A percentile compares a stretch with the other conserved stretches of the same genome.
phyloP scores from a whole-genome alignment of 805 yeast genomes.

The Monosporozyma unispora region DNA sequence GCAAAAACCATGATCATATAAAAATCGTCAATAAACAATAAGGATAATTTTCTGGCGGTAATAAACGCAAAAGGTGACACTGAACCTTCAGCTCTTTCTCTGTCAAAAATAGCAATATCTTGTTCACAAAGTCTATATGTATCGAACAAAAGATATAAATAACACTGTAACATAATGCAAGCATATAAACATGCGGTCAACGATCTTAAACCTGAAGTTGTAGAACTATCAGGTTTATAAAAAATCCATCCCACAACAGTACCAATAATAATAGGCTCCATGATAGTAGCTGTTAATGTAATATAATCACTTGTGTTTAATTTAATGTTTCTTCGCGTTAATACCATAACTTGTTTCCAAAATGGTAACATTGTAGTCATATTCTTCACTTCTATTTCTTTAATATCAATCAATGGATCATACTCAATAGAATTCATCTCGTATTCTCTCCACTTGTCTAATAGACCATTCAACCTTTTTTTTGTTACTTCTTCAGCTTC shows the following conservation, averaged over 20 bases:
- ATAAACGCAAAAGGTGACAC: conserved; percentile 61
- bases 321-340: conserved; percentile 38
- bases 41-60: conserved; percentile 54
- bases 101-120: conserved; percentile 47
- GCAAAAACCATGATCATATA: conserved; percentile 53
- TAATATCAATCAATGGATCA: conserved; percentile 3
- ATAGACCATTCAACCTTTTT: conserved; percentile 29
- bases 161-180: conserved; percentile 45
- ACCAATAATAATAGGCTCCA: conserved; percentile 46
- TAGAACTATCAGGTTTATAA: conserved; percentile 39
- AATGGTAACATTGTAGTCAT: conserved; percentile 33
- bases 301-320: conserved; percentile 44
- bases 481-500: conserved; percentile 31
- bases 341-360: conserved; percentile 35
- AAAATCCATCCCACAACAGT: conserved; percentile 71
- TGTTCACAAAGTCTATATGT: conserved; percentile 46
- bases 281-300: conserved; percentile 37
- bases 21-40: conserved; percentile 60
- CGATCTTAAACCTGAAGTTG: conserved; percentile 55
- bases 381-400: conserved; percentile 21
- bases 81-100: conserved; percentile 65
- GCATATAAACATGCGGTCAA: conserved; percentile 44
- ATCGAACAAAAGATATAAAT: conserved; percentile 48
- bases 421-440: conserved; percentile 5
- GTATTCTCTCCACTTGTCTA: conserved; percentile 32